Evolutionary conservation across 441 rosid genomes (phyloP).

Genomic region (Kokia cookei): DNA sequence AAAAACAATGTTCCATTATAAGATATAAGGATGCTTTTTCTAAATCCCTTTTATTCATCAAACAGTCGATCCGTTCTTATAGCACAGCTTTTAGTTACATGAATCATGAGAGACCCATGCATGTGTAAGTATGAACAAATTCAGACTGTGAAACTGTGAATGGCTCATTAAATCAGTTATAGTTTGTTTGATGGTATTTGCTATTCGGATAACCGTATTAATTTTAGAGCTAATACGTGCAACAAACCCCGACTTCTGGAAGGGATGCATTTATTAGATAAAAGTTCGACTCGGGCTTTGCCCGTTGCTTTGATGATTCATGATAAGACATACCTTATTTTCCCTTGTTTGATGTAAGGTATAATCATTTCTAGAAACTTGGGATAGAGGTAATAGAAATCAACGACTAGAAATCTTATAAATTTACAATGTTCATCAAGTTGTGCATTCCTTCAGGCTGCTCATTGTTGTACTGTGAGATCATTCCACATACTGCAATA

Average conservation of each 20-base stretch:
- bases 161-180: too few species aligned
- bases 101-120: background rate
- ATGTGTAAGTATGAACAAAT: too few species aligned
- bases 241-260: too few species aligned
- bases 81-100: background rate
- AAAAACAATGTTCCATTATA: background rate
- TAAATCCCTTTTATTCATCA: background rate
- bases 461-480: constrained; percentile 22
- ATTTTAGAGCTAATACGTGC: too few species aligned
- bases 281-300: too few species aligned
- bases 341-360: constrained; percentile 23
- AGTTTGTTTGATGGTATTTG: too few species aligned
- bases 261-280: too few species aligned
- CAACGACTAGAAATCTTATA: constrained; percentile 10
- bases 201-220: too few species aligned
- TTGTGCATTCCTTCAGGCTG: constrained; percentile 16
- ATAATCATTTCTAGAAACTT: constrained; percentile 21
- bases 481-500: constrained; percentile 23
- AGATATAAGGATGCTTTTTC: too few species aligned
- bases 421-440: constrained; percentile 1
- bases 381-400: constrained; percentile 10
- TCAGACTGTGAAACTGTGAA: too few species aligned
- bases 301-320: too few species aligned
- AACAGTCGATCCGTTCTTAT: background rate
- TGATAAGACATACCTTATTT: background rate